Base-by-base conservation (phyloP, 1,284 basidiomycete species). In the Ustilago hordei region DNA sequence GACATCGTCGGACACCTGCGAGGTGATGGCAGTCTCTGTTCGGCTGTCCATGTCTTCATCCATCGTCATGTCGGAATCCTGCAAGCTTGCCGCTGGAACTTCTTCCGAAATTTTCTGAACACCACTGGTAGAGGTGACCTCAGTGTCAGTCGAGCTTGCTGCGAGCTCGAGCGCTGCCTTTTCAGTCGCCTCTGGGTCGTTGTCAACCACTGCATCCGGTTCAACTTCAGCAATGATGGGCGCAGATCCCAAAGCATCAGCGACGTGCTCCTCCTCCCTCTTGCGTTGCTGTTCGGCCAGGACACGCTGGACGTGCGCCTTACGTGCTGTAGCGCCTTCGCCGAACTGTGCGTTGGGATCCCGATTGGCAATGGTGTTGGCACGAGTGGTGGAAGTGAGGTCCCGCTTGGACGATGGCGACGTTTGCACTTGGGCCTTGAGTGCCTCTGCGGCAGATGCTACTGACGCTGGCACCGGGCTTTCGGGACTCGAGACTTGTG, bases 271-370 rank as follows among this genome's bases (percentile, higher is more conserved):
- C 13, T 76, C 74, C 11, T 71, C 73, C 39, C 48, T 41, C 59
- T 77, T 76, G 17, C 75, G 57, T 35, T 69, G 71, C 59, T 81
- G 79, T 36, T 79, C 74, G 4, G 71, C 64, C 1, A 81, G 60
- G 9, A 81, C 74, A 38, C 79, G 70, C 57, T 75, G 65, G 2
- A 58, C 68, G 41, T 81, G 79, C 8, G 79, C 79, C 55, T 76
- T 74, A 15, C 79, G 64, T 2, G 78, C 78, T 13, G 75, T 67
- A 4, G 54, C 58, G 0, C 78, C 75, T 57, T 74, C 69, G 36
- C 71, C 67, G 17, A 75, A 61, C 50, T 70, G 69, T 3, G 64
- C 56, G 47, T 65, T 73, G n/a, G 73, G 71, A 57, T 79, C 70
- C 13, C 75, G 61, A 15, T 69, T 72, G 32, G 69, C 64, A 31